Evolutionary conservation across 805 yeast species (phyloP).

Genomic region (Yamadazyma tumulicola): DNA sequence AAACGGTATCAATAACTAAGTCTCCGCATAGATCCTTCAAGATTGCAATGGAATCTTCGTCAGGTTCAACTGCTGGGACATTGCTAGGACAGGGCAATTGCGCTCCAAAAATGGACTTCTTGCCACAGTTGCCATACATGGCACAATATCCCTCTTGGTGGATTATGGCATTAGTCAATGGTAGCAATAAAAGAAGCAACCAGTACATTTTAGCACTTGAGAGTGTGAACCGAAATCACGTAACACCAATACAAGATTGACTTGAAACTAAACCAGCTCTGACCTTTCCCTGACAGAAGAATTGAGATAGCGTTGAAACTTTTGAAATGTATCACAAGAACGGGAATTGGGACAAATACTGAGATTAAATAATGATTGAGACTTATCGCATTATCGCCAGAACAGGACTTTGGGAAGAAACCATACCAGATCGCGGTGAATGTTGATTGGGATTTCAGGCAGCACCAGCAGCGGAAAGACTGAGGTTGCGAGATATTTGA

Average conservation of each 20-base stretch:
- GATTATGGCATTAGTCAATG: background rate
- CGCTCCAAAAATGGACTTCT: constrained; percentile 71
- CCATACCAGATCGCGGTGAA: no score
- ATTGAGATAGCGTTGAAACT: no score
- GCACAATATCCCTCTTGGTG: constrained; percentile 45
- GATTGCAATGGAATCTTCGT: constrained; percentile 39
- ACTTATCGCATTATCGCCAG: no score
- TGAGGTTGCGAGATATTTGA: constrained; percentile 57
- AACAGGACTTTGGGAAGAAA: no score
- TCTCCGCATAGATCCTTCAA: constrained; percentile 71
- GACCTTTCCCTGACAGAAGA: no score
- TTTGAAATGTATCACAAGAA: no score
- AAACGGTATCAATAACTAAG: constrained; percentile 53
- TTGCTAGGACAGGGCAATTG: constrained; percentile 75
- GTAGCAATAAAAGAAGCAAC: background rate
- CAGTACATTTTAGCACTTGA: background rate
- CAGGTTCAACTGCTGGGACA: constrained; percentile 46
- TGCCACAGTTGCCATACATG: constrained; percentile 70
- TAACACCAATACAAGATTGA: no score
- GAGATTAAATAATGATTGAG: no score
- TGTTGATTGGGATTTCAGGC: constrained; percentile 78
- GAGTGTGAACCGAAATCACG: no score
- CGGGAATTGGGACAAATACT: no score
- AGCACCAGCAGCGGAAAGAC: constrained; percentile 64
- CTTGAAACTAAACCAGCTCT: no score